Percentiles rank a stretch among this genome's conserved stretches.
These are phyloP conservation scores for Umbilicaria muhlenbergii DNA, from an alignment of 495 filamentous ascomycete genomes.

Conservation along the genomic window DNA sequence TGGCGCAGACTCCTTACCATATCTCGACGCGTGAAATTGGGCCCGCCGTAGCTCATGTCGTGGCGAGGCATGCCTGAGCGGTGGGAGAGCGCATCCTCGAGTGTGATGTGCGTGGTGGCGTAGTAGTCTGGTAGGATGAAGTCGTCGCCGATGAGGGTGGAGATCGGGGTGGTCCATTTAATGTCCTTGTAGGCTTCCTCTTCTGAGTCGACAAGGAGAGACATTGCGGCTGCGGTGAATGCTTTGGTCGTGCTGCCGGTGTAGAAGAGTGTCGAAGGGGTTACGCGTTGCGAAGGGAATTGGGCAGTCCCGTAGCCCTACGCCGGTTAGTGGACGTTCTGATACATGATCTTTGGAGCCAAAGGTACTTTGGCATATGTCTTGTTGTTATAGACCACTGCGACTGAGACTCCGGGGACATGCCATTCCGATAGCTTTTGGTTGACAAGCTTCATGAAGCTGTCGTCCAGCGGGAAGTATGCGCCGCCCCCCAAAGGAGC, in stretches of 20 bases:
- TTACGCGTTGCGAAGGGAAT: slow-evolving; percentile 25
- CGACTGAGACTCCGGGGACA: slow-evolving; percentile 33
- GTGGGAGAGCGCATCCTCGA: slow-evolving; percentile 37
- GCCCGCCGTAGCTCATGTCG: slow-evolving; percentile 16
- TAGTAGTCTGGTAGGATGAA: slow-evolving; percentile 33
- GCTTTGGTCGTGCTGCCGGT: slow-evolving; percentile 39
- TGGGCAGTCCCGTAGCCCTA: slow-evolving; percentile 37
- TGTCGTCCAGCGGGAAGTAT: slow-evolving; percentile 13
- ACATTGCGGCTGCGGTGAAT: slow-evolving; percentile 34
- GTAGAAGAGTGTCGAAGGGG: slow-evolving; percentile 27
- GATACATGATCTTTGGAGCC: background rate
- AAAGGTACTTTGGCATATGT: slow-evolving; percentile 27
- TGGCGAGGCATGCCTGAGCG: slow-evolving; percentile 32
- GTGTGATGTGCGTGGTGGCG: slow-evolving; percentile 28
- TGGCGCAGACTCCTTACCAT: slow-evolving; percentile 26
- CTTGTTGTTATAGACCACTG: slow-evolving; percentile 28
- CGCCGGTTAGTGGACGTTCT: slow-evolving; percentile 3
- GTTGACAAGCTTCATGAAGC: slow-evolving; percentile 24
- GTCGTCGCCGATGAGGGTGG: slow-evolving; percentile 32
- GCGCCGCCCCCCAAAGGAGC: background rate
- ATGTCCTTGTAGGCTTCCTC: slow-evolving; percentile 17
- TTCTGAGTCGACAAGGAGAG: slow-evolving; percentile 28
- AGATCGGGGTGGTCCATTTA: slow-evolving; percentile 32
- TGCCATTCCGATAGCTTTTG: slow-evolving; percentile 29
- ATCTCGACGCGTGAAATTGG: slow-evolving; percentile 13